These are phyloP conservation scores for Podila clonocystis DNA, from an alignment of 192 early-diverging fungal species.

Conservation along the genomic window DNA sequence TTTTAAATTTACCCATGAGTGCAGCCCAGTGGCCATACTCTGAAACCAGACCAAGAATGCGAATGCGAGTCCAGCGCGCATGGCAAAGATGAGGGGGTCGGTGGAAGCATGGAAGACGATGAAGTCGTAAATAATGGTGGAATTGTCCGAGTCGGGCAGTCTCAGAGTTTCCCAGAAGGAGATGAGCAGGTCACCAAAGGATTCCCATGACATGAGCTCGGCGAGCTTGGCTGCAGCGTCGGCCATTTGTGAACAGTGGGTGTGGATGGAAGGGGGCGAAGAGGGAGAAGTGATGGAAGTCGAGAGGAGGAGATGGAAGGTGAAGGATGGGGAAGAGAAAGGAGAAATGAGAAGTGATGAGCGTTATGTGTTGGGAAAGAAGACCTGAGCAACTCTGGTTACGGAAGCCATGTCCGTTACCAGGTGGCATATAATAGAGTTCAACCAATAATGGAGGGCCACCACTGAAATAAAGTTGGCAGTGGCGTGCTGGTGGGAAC, in stretches of 20 bases:
- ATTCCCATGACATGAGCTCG: constrained; percentile 24
- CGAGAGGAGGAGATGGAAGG: not conserved
- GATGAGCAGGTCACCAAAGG: constrained; percentile 11
- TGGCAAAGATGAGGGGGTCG: constrained; percentile 53
- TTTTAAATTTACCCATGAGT: constrained; percentile 54
- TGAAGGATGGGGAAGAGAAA: not conserved
- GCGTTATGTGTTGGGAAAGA: not conserved
- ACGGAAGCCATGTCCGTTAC: too few relatives aligned
- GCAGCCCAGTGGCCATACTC: constrained; percentile 52
- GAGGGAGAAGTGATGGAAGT: not conserved
- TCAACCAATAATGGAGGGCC: too few relatives aligned
- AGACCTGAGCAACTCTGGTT: not conserved
- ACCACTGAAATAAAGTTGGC: too few relatives aligned
- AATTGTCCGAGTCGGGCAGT: constrained; percentile 29
- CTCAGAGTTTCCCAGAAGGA: constrained; percentile 9
- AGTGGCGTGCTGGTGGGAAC: too few relatives aligned
- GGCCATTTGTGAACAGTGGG: not conserved
- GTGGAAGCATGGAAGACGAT: constrained; percentile 35
- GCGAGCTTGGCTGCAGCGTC: constrained; percentile 2
- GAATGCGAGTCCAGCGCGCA: constrained; percentile 19
- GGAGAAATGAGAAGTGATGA: not conserved
- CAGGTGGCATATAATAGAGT: too few relatives aligned
- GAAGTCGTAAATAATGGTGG: constrained; percentile 18
- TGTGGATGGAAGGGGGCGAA: not conserved
- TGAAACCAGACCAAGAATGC: constrained; percentile 50